phyloP scores from a whole-genome alignment of 495 filamentous ascomycete species.

The Podospora pseudopauciseta region DNA sequence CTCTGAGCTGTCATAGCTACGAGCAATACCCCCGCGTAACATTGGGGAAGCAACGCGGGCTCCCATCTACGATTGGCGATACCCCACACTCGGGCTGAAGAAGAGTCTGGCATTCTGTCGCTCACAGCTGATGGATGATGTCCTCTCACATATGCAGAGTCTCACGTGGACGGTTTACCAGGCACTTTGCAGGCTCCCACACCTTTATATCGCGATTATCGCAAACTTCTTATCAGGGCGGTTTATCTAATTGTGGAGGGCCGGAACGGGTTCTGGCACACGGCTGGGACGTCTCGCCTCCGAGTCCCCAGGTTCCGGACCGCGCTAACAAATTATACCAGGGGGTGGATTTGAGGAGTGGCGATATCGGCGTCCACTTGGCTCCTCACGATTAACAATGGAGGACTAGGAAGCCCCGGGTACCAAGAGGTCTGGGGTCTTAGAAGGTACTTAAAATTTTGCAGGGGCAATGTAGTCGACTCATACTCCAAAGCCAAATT shows the following conservation, averaged over 20 bases:
- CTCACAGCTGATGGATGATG: not conserved
- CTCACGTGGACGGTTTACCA: conserved; percentile 19
- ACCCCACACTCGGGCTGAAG: not conserved
- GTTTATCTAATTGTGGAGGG: conserved; percentile 32
- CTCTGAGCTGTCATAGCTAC: not conserved
- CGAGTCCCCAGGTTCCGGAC: not conserved
- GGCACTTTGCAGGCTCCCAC: conserved; percentile 7
- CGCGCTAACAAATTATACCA: not conserved
- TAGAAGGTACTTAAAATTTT: conserved; percentile 2
- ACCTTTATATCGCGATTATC: not conserved
- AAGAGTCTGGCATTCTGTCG: not conserved
- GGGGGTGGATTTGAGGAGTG: not conserved
- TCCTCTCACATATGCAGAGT: conserved; percentile 18
- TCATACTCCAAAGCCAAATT: conserved; percentile 30
- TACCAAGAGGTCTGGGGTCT: not conserved
- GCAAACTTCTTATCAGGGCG: conserved; percentile 31
- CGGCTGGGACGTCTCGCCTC: not conserved
- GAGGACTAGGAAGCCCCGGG: not conserved
- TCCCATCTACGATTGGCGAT: not conserved
- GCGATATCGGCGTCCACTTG: conserved; percentile 2
- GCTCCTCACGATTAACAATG: conserved; percentile 16
- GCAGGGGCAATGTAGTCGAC: conserved; percentile 19
- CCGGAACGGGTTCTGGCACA: conserved; percentile 18
- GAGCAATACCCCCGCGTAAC: not conserved
- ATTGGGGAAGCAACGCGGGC: not conserved